Conservation (phyloP, 192 early-diverging fungal species). For the Rhizophagus sp. region DNA sequence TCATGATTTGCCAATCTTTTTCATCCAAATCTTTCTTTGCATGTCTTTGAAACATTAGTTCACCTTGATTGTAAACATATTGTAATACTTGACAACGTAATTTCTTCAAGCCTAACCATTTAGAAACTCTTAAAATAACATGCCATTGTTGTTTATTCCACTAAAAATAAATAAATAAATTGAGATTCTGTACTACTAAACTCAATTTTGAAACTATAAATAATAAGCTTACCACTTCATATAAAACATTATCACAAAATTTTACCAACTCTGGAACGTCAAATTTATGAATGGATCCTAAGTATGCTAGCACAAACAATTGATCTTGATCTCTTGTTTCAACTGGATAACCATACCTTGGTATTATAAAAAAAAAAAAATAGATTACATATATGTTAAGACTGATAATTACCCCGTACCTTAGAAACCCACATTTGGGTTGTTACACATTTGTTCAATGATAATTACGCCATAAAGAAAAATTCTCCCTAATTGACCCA, state of each 20-base stretch:
- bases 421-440: no score
- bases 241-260: conserved; percentile 5
- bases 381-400: not conserved
- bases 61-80: conserved; percentile 8
- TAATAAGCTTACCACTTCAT: not conserved
- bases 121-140: not conserved
- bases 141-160: not conserved
- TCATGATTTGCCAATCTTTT: not conserved
- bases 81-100: conserved; percentile 2
- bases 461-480: no score
- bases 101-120: conserved; percentile 11
- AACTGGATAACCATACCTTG: not conserved
- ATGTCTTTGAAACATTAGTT: not conserved
- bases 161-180: not conserved
- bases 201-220: no score
- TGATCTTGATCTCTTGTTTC: not conserved
- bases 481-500: no score
- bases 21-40: conserved; percentile 4
- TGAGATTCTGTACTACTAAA: not conserved
- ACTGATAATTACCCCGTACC: no score
- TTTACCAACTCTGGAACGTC: conserved; percentile 14
- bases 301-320: conserved; percentile 4
- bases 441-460: no score
- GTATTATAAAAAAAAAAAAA: not conserved
- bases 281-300: conserved; percentile 1